phyloP scores from a whole-genome alignment of 352 stramenopile species.

The Pythium brachiatum region DNA sequence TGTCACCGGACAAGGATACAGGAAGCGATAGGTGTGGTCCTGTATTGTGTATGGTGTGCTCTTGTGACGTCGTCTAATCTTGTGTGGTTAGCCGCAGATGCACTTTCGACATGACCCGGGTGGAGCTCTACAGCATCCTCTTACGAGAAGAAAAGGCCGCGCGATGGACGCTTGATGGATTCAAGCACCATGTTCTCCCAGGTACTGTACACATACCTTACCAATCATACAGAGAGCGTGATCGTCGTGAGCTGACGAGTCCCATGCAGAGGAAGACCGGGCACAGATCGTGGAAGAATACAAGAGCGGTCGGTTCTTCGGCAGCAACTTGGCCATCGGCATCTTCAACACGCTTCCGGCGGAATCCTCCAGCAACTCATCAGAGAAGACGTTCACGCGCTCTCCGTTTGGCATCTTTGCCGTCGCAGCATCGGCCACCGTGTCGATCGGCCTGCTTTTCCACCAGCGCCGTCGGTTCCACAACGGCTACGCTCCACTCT shows the following conservation, averaged over 20 bases:
- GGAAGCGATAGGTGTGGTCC: background rate
- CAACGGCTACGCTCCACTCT: constrained; percentile 60
- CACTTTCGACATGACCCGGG: constrained; percentile 54
- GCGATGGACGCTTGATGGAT: constrained; percentile 50
- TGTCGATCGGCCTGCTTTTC: constrained; percentile 52
- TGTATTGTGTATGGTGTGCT: too few relatives aligned
- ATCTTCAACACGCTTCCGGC: constrained; percentile 52
- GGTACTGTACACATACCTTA: constrained; percentile 15
- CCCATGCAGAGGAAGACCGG: constrained; percentile 42
- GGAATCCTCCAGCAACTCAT: constrained; percentile 29
- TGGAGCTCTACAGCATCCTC: constrained; percentile 68
- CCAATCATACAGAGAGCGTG: too few relatives aligned
- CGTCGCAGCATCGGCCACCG: constrained; percentile 37
- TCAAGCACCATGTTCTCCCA: constrained; percentile 52
- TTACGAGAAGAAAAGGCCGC: constrained; percentile 33
- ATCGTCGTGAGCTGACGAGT: background rate
- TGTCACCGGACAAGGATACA: background rate
- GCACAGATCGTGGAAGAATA: constrained; percentile 56
- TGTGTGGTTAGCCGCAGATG: constrained; percentile 29
- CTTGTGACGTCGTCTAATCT: background rate
- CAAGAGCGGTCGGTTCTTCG: constrained; percentile 55
- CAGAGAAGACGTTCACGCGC: constrained; percentile 27
- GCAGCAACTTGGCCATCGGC: constrained; percentile 56
- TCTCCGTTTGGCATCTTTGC: constrained; percentile 39
- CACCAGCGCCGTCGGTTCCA: constrained; percentile 52